Conservation (phyloP, 768 basidiomycete genomes). For the Lyophyllum semitale region DNA sequence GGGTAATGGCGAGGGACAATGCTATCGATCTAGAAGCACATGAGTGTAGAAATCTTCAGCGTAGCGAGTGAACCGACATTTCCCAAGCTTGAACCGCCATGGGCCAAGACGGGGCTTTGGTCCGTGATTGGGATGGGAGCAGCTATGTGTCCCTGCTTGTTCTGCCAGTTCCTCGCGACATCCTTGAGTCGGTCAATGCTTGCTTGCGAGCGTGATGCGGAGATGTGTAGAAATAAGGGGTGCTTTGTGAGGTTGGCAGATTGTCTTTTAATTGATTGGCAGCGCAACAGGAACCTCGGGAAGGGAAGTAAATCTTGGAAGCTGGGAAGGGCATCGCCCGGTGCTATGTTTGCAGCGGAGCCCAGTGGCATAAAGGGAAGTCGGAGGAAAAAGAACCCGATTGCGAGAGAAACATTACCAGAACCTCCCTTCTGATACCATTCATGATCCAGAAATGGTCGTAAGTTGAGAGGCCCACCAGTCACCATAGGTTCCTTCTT, state of each 20-base stretch:
- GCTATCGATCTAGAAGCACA: conserved; percentile 29
- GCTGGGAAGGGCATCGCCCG: conserved; percentile 39
- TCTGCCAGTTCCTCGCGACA: conserved; percentile 22
- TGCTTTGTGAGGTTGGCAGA: conserved; percentile 34
- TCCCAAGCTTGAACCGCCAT: conserved; percentile 28
- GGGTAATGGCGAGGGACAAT: conserved; percentile 39
- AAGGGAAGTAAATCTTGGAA: conserved; percentile 43
- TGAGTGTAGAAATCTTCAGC: background rate
- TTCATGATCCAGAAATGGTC: conserved; percentile 46
- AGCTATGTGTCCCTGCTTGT: conserved; percentile 5
- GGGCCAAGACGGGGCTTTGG: conserved; percentile 14
- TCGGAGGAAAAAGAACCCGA: conserved; percentile 42
- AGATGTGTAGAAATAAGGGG: conserved; percentile 50
- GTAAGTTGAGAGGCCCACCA: conserved; percentile 51
- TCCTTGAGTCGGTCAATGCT: conserved; percentile 27
- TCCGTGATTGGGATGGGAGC: conserved; percentile 12
- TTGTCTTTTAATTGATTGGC: conserved; percentile 37
- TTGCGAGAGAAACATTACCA: conserved; percentile 41
- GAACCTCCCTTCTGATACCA: conserved; percentile 51
- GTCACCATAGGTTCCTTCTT: conserved; percentile 49
- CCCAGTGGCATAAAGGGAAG: conserved; percentile 52
- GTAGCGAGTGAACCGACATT: conserved; percentile 30
- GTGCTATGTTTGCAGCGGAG: conserved; percentile 24
- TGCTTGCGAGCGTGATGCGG: conserved; percentile 21
- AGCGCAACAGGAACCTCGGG: conserved; percentile 49